Evolutionary conservation across 2,329 filamentous ascomycete species (phyloP).

Genomic region (Neocucurbitaria cava): DNA sequence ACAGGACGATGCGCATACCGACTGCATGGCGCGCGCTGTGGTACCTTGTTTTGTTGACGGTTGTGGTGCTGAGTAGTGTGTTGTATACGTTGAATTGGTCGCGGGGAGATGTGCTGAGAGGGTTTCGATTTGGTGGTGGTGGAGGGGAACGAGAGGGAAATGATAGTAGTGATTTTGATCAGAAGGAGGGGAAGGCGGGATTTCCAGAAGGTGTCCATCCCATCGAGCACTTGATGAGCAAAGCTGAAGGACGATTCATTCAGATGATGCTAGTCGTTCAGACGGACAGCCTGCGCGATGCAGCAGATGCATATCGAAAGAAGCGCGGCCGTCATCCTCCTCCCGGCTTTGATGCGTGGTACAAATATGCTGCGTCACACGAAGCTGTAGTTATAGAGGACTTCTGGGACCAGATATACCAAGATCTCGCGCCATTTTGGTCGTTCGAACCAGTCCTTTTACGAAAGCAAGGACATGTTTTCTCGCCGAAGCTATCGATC

Average conservation of each 20-base stretch:
- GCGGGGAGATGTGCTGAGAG: background rate
- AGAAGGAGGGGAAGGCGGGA: background rate
- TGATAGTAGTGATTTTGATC: background rate
- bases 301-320: slow-evolving; percentile 52
- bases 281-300: slow-evolving; percentile 46
- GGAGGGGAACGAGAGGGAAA: background rate
- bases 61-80: slow-evolving; percentile 13
- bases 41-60: slow-evolving; percentile 14
- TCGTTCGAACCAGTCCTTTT: slow-evolving; percentile 51
- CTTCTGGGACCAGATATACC: slow-evolving; percentile 60
- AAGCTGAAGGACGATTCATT: slow-evolving; percentile 43
- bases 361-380: slow-evolving; percentile 51
- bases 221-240: slow-evolving; percentile 46
- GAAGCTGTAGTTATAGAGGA: slow-evolving; percentile 56
- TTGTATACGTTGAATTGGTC: slow-evolving; percentile 8
- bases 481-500: slow-evolving; percentile 49
- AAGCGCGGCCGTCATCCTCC: slow-evolving; percentile 57
- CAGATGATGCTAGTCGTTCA: slow-evolving; percentile 42
- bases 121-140: background rate
- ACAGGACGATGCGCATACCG: slow-evolving; percentile 3
- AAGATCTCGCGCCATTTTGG: slow-evolving; percentile 60
- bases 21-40: slow-evolving; percentile 23
- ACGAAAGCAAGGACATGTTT: slow-evolving; percentile 48
- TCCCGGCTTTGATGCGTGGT: slow-evolving; percentile 59
- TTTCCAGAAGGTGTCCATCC: slow-evolving; percentile 36